Evolutionary conservation across 495 filamentous ascomycete species (phyloP), one percentile per base, ranked within the genome.

Genomic region (Achaetomiella virescens): DNA sequence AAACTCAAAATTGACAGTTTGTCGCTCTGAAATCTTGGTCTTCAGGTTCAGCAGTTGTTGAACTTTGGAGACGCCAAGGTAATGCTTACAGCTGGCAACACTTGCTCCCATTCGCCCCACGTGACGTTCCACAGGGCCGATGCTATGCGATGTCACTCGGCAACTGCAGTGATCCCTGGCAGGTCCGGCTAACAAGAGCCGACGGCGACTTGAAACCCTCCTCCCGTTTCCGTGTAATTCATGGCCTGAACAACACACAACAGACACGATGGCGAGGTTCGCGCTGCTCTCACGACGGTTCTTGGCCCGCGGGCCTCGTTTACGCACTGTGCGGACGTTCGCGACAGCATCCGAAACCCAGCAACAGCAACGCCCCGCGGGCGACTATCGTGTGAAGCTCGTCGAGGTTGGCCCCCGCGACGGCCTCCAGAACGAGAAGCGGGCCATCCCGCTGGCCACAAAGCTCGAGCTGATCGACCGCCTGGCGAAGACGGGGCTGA

Each of bases 381-480:
- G 57, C 49, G 79, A 72, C 68, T 79, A 72, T 69, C 78, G 57
- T 67, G 81, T 83, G 48, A 75, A 72, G 52, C 85, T 98, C 57
- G 85, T 97, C 52, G 93, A 98, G 72, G 93, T 97, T 57, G 91
- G 92, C 14, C 88, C 92, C 29, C 82, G 93, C 59, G 93, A 98
- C 76, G 93, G 93, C 40, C 74, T 98, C 49, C 93, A 98, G 74
- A 97, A 97, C 66, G 95, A 97, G 75, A 93, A 93, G 74, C 86
- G 79, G 60, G 77, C 80, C 2, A 89, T 98, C 57, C 73, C 88
- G 18, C 73, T 91, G 52, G 80, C 81, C 37, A 96, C 87, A 3
- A 98, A 97, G 71, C 79, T 97, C 35, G 83, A 95, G 57, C 71
- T 97, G 52, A 87, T 97, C 47, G 75, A 84, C 59, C 78, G 81